Conservation (phyloP, 164 flowering plant genomes). For the Tetrastigma voinierianum region DNA sequence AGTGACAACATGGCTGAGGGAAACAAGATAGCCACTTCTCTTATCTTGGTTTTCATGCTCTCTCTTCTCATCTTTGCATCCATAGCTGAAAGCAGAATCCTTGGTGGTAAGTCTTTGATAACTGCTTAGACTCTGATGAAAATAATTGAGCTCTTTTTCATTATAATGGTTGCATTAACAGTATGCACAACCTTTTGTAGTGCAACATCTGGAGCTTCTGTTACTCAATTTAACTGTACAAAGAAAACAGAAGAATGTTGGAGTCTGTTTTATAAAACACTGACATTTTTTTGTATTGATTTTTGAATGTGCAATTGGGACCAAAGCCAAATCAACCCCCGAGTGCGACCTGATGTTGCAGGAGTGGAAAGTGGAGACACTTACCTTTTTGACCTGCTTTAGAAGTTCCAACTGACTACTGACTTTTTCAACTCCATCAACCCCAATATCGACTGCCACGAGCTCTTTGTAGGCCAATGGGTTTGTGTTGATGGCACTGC, state of each 20-base stretch:
- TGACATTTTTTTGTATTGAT: too few species aligned
- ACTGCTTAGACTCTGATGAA: neutral
- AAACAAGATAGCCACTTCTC: slow-evolving; percentile 2
- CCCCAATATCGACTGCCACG: slow-evolving; percentile 33
- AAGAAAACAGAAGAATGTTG: neutral
- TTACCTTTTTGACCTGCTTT: slow-evolving; percentile 18
- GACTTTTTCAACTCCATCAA: slow-evolving; percentile 23
- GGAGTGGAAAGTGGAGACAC: slow-evolving; percentile 41
- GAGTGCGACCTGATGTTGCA: slow-evolving; percentile 10
- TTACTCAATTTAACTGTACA: too few species aligned
- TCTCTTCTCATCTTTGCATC: slow-evolving; percentile 19
- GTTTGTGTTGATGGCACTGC: slow-evolving; percentile 18
- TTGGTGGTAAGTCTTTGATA: slow-evolving; percentile 7
- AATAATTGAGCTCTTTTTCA: too few species aligned
- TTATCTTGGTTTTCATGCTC: slow-evolving; percentile 18
- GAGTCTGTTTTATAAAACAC: neutral
- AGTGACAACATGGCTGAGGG: neutral
- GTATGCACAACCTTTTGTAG: too few species aligned
- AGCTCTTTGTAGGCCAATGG: slow-evolving; percentile 46
- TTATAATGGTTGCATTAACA: too few species aligned
- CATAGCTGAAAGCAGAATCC: slow-evolving; percentile 16
- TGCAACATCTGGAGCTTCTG: too few species aligned
- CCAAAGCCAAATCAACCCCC: neutral
- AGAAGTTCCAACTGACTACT: slow-evolving; percentile 17
- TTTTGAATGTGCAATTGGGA: neutral